Percentiles rank a stretch among this genome's conserved stretches.
Evolutionary conservation across 495 filamentous ascomycete genomes (phyloP).

Genomic region (Bombardia bombarda): DNA sequence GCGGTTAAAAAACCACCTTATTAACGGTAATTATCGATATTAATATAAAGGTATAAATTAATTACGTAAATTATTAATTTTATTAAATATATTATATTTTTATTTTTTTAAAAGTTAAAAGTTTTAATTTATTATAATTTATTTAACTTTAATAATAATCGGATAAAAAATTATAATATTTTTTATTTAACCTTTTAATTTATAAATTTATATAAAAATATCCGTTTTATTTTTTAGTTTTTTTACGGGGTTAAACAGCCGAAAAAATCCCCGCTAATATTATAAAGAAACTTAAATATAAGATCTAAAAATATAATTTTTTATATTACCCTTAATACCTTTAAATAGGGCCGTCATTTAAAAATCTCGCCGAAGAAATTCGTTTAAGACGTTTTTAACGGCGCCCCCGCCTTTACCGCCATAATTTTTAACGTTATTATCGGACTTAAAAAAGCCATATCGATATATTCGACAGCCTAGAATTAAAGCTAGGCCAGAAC

Average conservation of each 20-base stretch:
- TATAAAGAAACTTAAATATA: background rate
- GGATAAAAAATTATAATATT: background rate
- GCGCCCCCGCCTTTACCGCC: too few relatives aligned
- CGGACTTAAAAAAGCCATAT: too few relatives aligned
- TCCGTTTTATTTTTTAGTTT: background rate
- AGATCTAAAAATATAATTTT: background rate
- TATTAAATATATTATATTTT: background rate
- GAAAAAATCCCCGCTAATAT: background rate
- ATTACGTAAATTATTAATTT: too few relatives aligned
- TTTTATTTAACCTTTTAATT: background rate
- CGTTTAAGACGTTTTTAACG: too few relatives aligned
- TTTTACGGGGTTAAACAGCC: background rate
- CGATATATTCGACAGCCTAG: too few relatives aligned
- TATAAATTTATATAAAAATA: background rate
- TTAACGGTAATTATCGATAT: background rate
- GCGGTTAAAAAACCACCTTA: too few relatives aligned
- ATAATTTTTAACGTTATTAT: too few relatives aligned
- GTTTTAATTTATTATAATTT: background rate
- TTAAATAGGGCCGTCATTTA: too few relatives aligned
- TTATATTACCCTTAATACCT: background rate
- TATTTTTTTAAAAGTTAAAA: background rate
- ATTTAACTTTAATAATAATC: too few relatives aligned
- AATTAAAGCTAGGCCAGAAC: too few relatives aligned
- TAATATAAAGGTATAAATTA: too few relatives aligned
- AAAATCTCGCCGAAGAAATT: too few relatives aligned